phyloP scores from a whole-genome alignment of 768 basidiomycete genomes.

The Hypsizygus marmoreus region DNA sequence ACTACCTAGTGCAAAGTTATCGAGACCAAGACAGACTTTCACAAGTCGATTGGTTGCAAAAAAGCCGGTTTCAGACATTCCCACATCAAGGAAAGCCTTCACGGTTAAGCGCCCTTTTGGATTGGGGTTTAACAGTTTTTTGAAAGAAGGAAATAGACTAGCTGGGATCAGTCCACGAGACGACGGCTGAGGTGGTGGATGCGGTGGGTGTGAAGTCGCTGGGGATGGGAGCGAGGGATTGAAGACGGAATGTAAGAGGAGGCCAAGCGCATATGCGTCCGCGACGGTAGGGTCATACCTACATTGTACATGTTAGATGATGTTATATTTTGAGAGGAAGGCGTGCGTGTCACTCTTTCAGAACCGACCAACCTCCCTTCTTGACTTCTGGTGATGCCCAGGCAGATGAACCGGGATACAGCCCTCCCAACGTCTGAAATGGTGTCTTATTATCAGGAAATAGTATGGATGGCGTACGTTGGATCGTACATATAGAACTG shows the following conservation, averaged over 20 bases:
- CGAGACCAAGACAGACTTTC: slow-evolving; percentile 81
- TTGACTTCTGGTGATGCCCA: slow-evolving; percentile 86
- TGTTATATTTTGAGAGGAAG: background rate
- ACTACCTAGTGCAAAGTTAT: slow-evolving; percentile 77
- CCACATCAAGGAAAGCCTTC: slow-evolving; percentile 76
- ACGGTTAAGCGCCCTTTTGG: slow-evolving; percentile 76
- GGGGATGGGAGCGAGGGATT: slow-evolving; percentile 80
- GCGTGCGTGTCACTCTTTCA: slow-evolving; percentile 71
- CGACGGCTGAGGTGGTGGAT: slow-evolving; percentile 75
- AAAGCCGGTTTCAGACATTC: slow-evolving; percentile 83
- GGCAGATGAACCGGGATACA: slow-evolving; percentile 59
- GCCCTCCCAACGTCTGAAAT: slow-evolving; percentile 64
- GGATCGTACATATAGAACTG: slow-evolving; percentile 76
- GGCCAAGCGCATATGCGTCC: slow-evolving; percentile 87
- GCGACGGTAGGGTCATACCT: slow-evolving; percentile 60
- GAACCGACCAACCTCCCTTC: slow-evolving; percentile 78
- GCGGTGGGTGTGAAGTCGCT: slow-evolving; percentile 68
- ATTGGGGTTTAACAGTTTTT: slow-evolving; percentile 88
- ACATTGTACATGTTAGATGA: slow-evolving; percentile 3
- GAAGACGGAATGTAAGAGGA: slow-evolving; percentile 85
- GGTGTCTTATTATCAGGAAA: slow-evolving; percentile 14
- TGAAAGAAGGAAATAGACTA: slow-evolving; percentile 77
- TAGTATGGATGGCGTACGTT: slow-evolving; percentile 8
- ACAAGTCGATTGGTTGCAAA: slow-evolving; percentile 83
- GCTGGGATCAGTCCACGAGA: slow-evolving; percentile 77